Base-by-base conservation (phyloP, 352 stramenopile species). In the Thraustotheca clavata region DNA sequence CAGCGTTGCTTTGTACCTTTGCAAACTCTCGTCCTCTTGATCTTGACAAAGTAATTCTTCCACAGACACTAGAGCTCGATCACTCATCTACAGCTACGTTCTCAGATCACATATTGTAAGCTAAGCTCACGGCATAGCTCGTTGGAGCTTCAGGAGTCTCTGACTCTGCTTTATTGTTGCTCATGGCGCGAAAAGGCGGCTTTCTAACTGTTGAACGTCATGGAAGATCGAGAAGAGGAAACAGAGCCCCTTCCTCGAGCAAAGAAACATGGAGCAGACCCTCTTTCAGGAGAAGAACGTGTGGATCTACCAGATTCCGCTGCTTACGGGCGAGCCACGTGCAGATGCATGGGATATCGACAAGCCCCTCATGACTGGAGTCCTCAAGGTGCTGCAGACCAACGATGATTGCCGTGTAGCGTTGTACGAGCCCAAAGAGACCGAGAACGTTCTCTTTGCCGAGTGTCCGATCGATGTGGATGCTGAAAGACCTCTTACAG, bases 231-330 rank as follows among this genome's bases (percentile, higher is more conserved):
- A 47, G 39, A n/a, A 24, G 16, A 20, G 38, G 38, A 16, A 43
- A 20, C 38, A 43, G n/a, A n/a, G n/a, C n/a, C n/a, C n/a, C n/a
- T n/a, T n/a, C n/a, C n/a, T n/a, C n/a, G n/a, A n/a, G n/a, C n/a
- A n/a, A n/a, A 34, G 36, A 0, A 34, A 31, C 14, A 49, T 92
- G 57, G 83, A 88, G 75, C 82, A 88, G 60, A 72, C 74, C 61
- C 72, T 92, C 32, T 94, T 94, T 70, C 73, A 77, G 14, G 81
- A 89, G 68, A 76, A 55, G 59, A 71, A 75, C 67, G 83, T 94
- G 49, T 94, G 85, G 85, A 80, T 94, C 73, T 94, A 94, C 71
- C 84, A 91, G 40, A 79, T 94, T 12, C 81, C 83, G 0, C 76
- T 94, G 49, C 83, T 73, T 34, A 88, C 75, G 68, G 71, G 91